A percentile compares a stretch with the other conserved stretches of the same genome.
These are phyloP conservation scores for Udeniomyces megalosporus DNA, from an alignment of 768 basidiomycete species.

Conservation along the genomic window DNA sequence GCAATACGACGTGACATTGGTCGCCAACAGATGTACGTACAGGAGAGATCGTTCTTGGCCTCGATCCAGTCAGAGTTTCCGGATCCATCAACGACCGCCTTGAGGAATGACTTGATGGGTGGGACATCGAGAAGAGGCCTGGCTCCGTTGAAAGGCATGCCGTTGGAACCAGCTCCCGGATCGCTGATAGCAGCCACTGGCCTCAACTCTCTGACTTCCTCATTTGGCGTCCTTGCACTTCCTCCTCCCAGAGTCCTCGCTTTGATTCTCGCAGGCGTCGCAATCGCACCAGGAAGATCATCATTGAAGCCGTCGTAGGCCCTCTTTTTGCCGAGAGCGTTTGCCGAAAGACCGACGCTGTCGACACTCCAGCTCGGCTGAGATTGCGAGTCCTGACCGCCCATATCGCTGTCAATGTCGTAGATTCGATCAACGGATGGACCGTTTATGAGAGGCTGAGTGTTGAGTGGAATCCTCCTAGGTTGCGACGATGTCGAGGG, in stretches of 20 bases:
- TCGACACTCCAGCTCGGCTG: background rate
- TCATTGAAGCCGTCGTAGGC: constrained; percentile 1
- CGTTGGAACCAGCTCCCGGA: background rate
- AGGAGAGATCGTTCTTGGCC: constrained; percentile 47
- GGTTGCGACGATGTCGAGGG: background rate
- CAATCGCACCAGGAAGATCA: background rate
- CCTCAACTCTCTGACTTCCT: background rate
- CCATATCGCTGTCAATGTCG: no score
- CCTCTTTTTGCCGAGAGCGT: constrained; percentile 5
- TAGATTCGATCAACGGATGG: no score
- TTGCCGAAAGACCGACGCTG: background rate
- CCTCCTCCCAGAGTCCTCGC: constrained; percentile 9
- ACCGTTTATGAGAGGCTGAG: background rate
- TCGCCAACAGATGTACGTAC: background rate
- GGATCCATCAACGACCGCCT: constrained; percentile 35
- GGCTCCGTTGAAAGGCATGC: no score
- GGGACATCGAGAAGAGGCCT: background rate
- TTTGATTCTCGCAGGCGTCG: background rate
- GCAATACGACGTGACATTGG: background rate
- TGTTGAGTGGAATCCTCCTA: background rate
- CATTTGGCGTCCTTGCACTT: background rate
- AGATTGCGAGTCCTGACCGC: background rate
- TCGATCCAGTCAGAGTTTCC: constrained; percentile 43
- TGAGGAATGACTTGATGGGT: constrained; percentile 44
- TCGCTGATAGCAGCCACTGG: background rate